Evolutionary conservation across 225 moss, liverwort and hornwort genomes (phyloP).

Genomic region (Rhytidiadelphus loreus): DNA sequence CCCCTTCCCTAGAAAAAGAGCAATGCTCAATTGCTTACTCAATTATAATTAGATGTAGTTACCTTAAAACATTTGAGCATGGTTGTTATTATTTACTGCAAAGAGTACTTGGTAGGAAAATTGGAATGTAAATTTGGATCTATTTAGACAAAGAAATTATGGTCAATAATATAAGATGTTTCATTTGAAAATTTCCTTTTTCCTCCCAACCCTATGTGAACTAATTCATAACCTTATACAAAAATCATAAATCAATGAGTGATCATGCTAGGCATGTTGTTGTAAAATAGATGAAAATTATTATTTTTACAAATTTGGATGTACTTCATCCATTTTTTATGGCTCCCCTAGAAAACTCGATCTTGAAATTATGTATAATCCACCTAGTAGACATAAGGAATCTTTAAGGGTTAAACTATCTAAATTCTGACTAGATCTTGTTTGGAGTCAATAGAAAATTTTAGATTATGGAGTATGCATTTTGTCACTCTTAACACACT

Average conservation of each 20-base stretch:
- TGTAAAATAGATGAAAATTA: background rate
- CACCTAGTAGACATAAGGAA: background rate
- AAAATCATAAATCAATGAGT: fast-evolving
- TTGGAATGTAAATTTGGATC: background rate
- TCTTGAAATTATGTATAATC: background rate
- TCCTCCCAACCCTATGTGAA: fast-evolving
- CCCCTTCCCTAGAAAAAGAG: too few relatives aligned
- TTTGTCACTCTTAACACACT: background rate
- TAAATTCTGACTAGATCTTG: background rate
- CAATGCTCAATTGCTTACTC: background rate
- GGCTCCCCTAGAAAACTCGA: background rate
- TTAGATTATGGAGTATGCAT: background rate
- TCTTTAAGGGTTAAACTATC: background rate
- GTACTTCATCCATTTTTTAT: background rate
- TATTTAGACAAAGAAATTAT: background rate
- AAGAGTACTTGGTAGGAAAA: background rate
- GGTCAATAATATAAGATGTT: background rate
- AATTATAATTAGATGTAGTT: background rate
- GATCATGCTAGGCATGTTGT: background rate
- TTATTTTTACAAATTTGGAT: background rate
- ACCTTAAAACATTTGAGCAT: background rate
- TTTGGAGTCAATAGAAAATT: background rate
- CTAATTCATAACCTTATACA: background rate
- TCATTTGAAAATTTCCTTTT: fast-evolving
- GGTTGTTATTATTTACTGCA: background rate